Evolutionary conservation across 768 basidiomycete species (phyloP), one percentile per base, ranked within the genome.

Genomic region (Russula foetens): DNA sequence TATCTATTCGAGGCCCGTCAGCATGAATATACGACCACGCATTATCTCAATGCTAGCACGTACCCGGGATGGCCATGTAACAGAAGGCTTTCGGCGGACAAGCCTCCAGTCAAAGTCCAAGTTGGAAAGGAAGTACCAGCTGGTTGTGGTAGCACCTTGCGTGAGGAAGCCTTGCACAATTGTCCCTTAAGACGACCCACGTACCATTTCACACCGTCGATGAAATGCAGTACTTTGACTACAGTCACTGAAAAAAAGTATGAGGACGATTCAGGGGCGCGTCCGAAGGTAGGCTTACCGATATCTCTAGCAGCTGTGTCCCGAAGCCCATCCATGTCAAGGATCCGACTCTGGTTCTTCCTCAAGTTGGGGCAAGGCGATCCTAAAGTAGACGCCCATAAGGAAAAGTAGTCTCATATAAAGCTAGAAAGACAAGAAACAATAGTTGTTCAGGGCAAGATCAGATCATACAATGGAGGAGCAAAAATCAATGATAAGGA

Each of bases 21-120:
- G 44, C 0, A 23, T 38, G 14, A 35, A 11, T 35, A 35, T 35
- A 24, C 9, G 17, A n/a, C 7, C 19, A 33, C 3, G 0, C 33
- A 38, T 17, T n/a, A 1, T 39, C 11, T 48, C 7, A 26, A 39
- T 9, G 45, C 23, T 21, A 29, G 29, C 3, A 60, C 59, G 24
- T 24, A 60, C 59, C n/a, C 49, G 4, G 39, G 53, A 15, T 2
- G 59, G 53, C 53, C 46, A 55, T 49, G 26, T 35, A 17, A 12
- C 5, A 3, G 19, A 17, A 1, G 29, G 53, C 31, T 31, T 43
- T 28, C 46, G 31, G 29, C 4, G 8, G 39, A 60, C 29, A 29
- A 60, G 47, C 21, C 6, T 55, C 59, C 59, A 60, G 53, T 60
- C 59, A 26, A 60, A 60, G 24, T 55, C 59, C 59, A 60, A 29